These are phyloP conservation scores for Dictyostelium intermedium DNA, from an alignment of 78 protist species.

Conservation along the genomic window DNA sequence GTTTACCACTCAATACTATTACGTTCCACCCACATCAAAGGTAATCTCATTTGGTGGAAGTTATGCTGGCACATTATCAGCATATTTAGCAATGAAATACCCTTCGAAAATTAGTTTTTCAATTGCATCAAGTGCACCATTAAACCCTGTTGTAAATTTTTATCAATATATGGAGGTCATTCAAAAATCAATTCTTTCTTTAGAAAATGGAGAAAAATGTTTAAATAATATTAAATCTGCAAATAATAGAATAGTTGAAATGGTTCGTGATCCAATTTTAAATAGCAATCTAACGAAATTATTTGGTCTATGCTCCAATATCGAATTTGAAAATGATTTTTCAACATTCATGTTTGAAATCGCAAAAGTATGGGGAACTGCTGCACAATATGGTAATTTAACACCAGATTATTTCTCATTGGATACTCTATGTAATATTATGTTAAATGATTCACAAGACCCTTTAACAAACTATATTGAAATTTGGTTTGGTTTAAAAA, in stretches of 20 bases:
- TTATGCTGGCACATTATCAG: slow-evolving; percentile 57
- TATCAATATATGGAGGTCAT: neutral
- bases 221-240: neutral
- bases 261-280: neutral
- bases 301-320: neutral
- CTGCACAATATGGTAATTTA: neutral
- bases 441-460: neutral
- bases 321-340: neutral
- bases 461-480: neutral
- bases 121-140: slow-evolving; percentile 8
- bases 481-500: neutral
- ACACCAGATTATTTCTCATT: neutral
- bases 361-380: neutral
- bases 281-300: neutral
- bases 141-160: neutral
- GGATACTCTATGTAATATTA: neutral
- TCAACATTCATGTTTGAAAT: neutral
- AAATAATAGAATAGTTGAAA: neutral
- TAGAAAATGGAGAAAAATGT: neutral
- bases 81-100: slow-evolving; percentile 62
- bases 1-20: neutral
- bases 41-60: slow-evolving; percentile 45
- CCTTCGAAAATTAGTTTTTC: slow-evolving; percentile 43
- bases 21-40: neutral
- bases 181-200: neutral